phyloP scores from a whole-genome alignment of 441 rosid genomes.

The Manihot esculenta region DNA sequence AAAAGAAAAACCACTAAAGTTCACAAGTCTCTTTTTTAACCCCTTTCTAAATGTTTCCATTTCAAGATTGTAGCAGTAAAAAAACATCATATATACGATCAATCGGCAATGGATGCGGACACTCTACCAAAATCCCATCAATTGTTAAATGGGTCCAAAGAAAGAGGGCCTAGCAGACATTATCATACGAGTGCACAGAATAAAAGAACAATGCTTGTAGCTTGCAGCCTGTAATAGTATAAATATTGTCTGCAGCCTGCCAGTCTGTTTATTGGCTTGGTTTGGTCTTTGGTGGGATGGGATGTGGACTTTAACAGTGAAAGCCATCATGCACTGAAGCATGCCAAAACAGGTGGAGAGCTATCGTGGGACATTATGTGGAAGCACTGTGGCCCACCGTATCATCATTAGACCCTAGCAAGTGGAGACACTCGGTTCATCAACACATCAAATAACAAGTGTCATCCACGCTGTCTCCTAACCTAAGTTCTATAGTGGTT shows the following conservation, averaged over 20 bases:
- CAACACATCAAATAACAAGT: background rate
- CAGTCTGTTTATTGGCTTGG: too few relatives aligned
- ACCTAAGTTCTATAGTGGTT: too few relatives aligned
- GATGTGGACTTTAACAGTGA: background rate
- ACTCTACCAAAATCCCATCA: background rate
- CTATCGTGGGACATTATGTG: background rate
- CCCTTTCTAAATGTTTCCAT: too few relatives aligned
- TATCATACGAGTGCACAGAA: background rate
- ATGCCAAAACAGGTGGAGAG: background rate
- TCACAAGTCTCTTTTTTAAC: too few relatives aligned
- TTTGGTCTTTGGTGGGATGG: background rate
- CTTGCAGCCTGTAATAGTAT: background rate
- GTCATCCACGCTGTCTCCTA: background rate
- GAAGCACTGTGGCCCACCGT: conserved; percentile 2
- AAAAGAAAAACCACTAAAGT: too few relatives aligned
- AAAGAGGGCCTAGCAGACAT: background rate
- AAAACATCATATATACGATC: too few relatives aligned
- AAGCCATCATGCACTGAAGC: background rate
- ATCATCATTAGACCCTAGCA: background rate
- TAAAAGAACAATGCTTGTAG: background rate
- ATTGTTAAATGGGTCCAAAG: background rate
- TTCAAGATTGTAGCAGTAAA: too few relatives aligned
- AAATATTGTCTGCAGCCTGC: background rate
- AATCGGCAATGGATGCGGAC: background rate
- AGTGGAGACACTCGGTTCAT: too few relatives aligned